Evolutionary conservation across 2,329 filamentous ascomycete species (phyloP), one percentile per base, ranked within the genome.

Genomic region (Rhinocladiella similis): DNA sequence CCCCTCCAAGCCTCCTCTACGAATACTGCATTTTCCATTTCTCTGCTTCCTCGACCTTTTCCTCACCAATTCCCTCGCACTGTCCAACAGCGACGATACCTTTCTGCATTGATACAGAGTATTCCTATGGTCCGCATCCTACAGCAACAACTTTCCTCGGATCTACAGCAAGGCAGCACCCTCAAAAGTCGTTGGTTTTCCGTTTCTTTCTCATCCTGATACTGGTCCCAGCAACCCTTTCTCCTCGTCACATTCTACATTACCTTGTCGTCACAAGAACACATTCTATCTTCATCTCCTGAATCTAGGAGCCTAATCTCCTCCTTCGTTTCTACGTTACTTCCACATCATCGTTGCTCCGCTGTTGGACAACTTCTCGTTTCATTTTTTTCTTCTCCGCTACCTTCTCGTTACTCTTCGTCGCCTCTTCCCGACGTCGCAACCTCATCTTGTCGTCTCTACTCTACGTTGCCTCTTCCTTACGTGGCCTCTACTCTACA

Each of bases 401-500:
- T 16, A 35, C 9, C 14, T 13, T 36, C 36, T 22, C 39, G 41
- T 43, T n/a, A 25, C 33, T 54, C 20, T 49, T 48, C 43, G 19
- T 39, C 27, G 20, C 33, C 38, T 43, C 41, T 20, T 27, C 7
- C 25, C 25, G 25, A 27, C 25, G 25, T 27, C 25, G 25, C 13
- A 22, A n/a, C 51, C 33, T 53, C 20, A 53, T 27, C 12, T 18
- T 35, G 41, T 35, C 51, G 42, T 53, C 12, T 41, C 12, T 16
- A 3, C 12, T 19, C 10, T 18, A 3, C 38, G 5, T 41, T 9
- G 20, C 9, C 9, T 13, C 20, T 38, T 22, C 39, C 38, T 33
- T 47, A 6, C 29, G 29, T 33, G 5, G 29, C 22, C 4, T 25
- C 22, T 25, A 25, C 22, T 25, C 7, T 25, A 25, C 22, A 25